phyloP scores from a whole-genome alignment of 140 eudicot species.

The Senecio squalidus region DNA sequence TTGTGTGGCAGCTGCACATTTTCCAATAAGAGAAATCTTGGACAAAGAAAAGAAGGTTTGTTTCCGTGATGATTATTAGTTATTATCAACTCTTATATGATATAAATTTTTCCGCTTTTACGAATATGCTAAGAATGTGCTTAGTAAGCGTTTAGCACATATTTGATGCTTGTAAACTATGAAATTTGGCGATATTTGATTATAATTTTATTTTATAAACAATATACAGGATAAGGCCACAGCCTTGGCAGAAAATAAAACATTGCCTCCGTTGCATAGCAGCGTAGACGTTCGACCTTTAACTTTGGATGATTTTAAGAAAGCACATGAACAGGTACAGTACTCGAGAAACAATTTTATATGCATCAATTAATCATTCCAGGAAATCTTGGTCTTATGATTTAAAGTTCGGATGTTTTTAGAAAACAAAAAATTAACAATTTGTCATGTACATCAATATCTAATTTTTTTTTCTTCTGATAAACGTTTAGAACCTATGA shows the following conservation, averaged over 20 bases:
- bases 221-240: constrained; percentile 54
- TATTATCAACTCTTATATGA: neutral
- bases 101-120: neutral
- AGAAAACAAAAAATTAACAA: too few relatives aligned
- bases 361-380: too few relatives aligned
- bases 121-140: neutral
- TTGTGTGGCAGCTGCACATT: constrained; percentile 94
- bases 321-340: constrained; percentile 85
- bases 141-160: neutral
- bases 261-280: constrained; percentile 53
- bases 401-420: too few relatives aligned
- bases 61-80: neutral
- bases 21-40: constrained; percentile 86
- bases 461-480: too few relatives aligned
- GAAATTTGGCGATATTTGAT: neutral
- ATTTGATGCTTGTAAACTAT: neutral
- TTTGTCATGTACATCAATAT: too few relatives aligned
- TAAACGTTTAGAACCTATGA: too few relatives aligned
- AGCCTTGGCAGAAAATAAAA: constrained; percentile 61
- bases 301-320: constrained; percentile 68
- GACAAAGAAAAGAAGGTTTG: constrained; percentile 86
- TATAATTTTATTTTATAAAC: neutral
- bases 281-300: constrained; percentile 69
- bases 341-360: neutral
- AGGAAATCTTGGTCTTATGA: too few relatives aligned